Evolutionary conservation across 805 yeast genomes (phyloP).

Genomic region (Yamadazyma laniorum): DNA sequence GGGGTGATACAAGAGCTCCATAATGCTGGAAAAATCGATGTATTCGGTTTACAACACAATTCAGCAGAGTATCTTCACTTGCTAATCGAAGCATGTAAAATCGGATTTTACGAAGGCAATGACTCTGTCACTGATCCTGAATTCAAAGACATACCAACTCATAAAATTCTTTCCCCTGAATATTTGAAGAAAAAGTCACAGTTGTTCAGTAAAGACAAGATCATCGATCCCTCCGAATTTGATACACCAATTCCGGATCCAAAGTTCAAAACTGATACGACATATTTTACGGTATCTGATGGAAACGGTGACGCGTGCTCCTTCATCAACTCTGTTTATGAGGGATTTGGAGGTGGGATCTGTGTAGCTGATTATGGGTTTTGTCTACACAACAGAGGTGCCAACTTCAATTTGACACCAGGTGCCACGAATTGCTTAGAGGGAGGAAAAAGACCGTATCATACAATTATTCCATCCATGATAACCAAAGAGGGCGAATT

Average conservation of each 20-base stretch:
- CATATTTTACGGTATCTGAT: constrained; percentile 65
- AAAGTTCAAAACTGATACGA: constrained; percentile 64
- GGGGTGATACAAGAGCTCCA: constrained; percentile 63
- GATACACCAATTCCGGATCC: constrained; percentile 56
- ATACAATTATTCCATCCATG: constrained; percentile 82
- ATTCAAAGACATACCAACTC: constrained; percentile 36
- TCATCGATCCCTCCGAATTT: constrained; percentile 41
- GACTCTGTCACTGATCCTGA: constrained; percentile 67
- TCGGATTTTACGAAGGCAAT: constrained; percentile 73
- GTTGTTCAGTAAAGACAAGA: constrained; percentile 40
- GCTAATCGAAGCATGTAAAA: constrained; percentile 67
- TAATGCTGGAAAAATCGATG: constrained; percentile 37
- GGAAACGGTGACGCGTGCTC: constrained; percentile 76
- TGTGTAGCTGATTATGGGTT: constrained; percentile 66
- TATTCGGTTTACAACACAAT: constrained; percentile 53
- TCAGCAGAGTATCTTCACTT: constrained; percentile 69
- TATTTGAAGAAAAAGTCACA: constrained; percentile 52
- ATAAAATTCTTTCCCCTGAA: constrained; percentile 44
- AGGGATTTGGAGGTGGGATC: constrained; percentile 68
- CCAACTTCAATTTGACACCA: constrained; percentile 63
- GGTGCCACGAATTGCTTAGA: constrained; percentile 59
- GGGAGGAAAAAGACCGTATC: constrained; percentile 74
- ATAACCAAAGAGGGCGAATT: constrained; percentile 52
- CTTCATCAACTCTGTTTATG: constrained; percentile 72
- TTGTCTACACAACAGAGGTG: constrained; percentile 72